Evolutionary conservation across 306 rosid species (phyloP), one percentile per base, ranked within the genome.

Genomic region (Boehmeria nivea): DNA sequence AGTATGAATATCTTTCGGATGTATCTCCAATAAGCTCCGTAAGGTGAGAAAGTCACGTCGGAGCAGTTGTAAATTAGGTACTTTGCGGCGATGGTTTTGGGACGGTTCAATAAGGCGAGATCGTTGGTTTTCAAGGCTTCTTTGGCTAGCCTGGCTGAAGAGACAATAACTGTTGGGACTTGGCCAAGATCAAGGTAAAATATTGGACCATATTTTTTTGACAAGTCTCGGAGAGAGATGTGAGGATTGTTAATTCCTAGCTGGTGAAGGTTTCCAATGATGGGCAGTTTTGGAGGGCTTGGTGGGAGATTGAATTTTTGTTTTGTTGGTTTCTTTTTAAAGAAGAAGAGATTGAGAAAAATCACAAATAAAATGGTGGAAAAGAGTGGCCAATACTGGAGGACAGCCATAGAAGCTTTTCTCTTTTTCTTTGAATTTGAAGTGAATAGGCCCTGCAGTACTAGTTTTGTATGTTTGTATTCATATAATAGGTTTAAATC

Each of bases 11-110:
- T 72, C 36, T 83, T 87, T 10, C 88, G 36, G 2, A 83, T 43
- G 27, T 81, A 67, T 52, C 88, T 81, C 93, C 84, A 81, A 27
- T 87, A 83, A 15, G 80, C 69, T 31, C 81, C 78, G 4, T 83
- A 87, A n/a, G 84, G 39, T 36, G 6, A 50, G 23, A 63, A 51
- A 1, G 45, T 48, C 12, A 51, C 4, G 17, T 26, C 59, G 4
- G 13, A 6, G 19, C 27, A 37, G 36, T 28, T 46, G 7, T 51
- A 63, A 23, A 38, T 34, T 12, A 63, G 34, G 15, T 38, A 20
- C 13, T 36, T 12, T 1, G 51, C 27, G 6, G 2, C 50, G 3
- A 10, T 49, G 27, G 22, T 17, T 40, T 4, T 8, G 1, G 63
- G 70, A 8, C 63, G 23, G 36, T 56, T 24, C 2, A 12, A 12